phyloP scores from a whole-genome alignment of 2,329 filamentous ascomycete species.

The Immersiporthe knoxdaviesiana region DNA sequence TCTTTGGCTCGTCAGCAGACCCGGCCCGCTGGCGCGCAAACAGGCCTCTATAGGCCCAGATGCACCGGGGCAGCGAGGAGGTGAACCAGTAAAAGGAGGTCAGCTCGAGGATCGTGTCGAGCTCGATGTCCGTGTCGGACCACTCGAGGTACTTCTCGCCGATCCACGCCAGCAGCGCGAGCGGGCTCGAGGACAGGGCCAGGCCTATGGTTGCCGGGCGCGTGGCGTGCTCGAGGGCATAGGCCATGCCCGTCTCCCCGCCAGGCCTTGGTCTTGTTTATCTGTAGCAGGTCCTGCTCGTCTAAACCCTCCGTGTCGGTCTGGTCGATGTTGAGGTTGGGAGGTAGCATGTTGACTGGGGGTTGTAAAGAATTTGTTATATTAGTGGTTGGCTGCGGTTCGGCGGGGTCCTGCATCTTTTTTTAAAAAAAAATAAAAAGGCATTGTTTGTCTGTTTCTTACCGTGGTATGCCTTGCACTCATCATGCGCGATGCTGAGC shows the following conservation, averaged over 20 bases:
- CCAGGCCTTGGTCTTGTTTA: conserved; percentile 46
- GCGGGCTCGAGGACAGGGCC: conserved; percentile 54
- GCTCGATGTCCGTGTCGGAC: conserved; percentile 44
- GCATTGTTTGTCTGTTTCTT: conserved; percentile 15
- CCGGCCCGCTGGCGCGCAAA: neutral
- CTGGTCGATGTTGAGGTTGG: neutral
- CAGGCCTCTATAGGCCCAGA: conserved; percentile 53
- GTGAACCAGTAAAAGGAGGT: conserved; percentile 61
- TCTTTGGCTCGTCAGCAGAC: neutral
- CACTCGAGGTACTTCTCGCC: conserved; percentile 61
- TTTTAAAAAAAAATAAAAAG: no score
- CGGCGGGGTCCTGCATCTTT: no score
- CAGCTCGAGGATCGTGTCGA: conserved; percentile 51
- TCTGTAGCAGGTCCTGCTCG: conserved; percentile 41
- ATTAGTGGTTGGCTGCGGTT: no score
- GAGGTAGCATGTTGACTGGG: neutral
- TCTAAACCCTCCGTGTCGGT: conserved; percentile 26
- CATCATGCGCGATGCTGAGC: conserved; percentile 45
- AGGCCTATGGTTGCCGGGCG: conserved; percentile 60
- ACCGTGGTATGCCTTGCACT: conserved; percentile 50
- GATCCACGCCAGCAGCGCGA: conserved; percentile 61
- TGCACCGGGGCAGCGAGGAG: conserved; percentile 48
- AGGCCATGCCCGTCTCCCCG: conserved; percentile 48
- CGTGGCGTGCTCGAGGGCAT: conserved; percentile 56
- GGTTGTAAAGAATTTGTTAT: no score